A percentile compares a stretch with the other conserved stretches of the same genome.
phyloP scores from a whole-genome alignment of 805 yeast species.

The Kazachstania kunashirensis region DNA sequence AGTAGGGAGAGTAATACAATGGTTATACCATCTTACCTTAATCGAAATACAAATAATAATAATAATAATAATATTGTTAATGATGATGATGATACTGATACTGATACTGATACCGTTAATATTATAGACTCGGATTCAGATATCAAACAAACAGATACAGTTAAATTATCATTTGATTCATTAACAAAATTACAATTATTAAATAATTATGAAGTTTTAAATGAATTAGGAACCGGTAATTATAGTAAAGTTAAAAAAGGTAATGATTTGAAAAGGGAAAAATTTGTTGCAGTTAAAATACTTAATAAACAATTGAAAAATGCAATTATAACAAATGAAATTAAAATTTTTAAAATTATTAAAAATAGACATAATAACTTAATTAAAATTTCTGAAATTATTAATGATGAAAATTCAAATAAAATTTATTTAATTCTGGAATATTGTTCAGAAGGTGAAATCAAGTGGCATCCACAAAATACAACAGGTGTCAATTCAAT shows the following conservation, averaged over 20 bases:
- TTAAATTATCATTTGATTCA: constrained; percentile 83
- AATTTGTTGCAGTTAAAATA: constrained; percentile 84
- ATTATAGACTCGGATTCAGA: no score
- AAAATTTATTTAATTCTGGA: constrained; percentile 87
- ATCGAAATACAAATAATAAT: no score
- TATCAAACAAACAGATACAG: constrained; percentile 73
- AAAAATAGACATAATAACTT: constrained; percentile 70
- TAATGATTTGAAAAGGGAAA: constrained; percentile 50
- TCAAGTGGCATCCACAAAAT: constrained; percentile 47
- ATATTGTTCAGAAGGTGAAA: constrained; percentile 83
- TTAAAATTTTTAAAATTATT: constrained; percentile 88
- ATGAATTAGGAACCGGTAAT: constrained; percentile 90
- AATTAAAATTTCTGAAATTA: constrained; percentile 75
- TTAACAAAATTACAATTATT: constrained; percentile 67
- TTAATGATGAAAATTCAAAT: constrained; percentile 74
- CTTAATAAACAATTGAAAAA: constrained; percentile 60
- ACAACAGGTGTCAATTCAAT: constrained; percentile 33
- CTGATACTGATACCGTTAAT: no score
- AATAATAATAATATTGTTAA: no score
- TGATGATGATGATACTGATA: no score
- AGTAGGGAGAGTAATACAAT: no score
- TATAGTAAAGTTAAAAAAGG: constrained; percentile 98
- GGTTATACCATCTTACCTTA: no score
- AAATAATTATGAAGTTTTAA: constrained; percentile 80
- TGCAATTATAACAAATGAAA: constrained; percentile 71